These are phyloP conservation scores for Hypoxylon sp. DNA, from an alignment of 2,329 filamentous ascomycete genomes.

Conservation along the genomic window DNA sequence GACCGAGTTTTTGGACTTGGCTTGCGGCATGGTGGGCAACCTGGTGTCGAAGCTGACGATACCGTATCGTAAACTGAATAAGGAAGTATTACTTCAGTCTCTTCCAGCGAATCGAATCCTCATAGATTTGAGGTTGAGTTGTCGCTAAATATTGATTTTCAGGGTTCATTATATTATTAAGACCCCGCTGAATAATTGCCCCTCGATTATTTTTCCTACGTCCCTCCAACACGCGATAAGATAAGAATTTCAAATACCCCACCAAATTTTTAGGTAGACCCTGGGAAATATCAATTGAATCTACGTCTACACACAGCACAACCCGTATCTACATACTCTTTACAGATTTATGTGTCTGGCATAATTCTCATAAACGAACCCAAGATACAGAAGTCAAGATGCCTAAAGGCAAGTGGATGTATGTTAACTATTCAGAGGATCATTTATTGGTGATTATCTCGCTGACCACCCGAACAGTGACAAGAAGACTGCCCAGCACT, in stretches of 20 bases:
- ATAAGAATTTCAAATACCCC: slow-evolving; percentile 49
- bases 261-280: slow-evolving; percentile 50
- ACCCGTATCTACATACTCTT: neutral
- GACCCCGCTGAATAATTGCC: slow-evolving; percentile 58
- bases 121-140: slow-evolving; percentile 12
- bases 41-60: neutral
- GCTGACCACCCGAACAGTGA: slow-evolving; percentile 63
- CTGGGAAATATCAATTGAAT: slow-evolving; percentile 20
- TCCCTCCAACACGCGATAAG: slow-evolving; percentile 50
- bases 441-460: neutral
- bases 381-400: slow-evolving; percentile 67
- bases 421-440: slow-evolving; percentile 55
- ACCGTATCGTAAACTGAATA: neutral
- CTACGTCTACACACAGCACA: slow-evolving; percentile 6
- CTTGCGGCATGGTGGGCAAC: slow-evolving; percentile 67
- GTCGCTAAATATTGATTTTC: slow-evolving; percentile 18
- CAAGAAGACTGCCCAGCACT: slow-evolving; percentile 94
- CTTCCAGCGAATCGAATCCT: slow-evolving; percentile 5
- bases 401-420: slow-evolving; percentile 85
- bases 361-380: neutral
- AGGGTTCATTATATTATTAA: slow-evolving; percentile 16
- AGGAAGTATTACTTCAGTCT: neutral
- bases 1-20: slow-evolving; percentile 95
- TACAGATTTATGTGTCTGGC: neutral
- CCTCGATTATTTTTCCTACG: slow-evolving; percentile 64